A percentile compares a stretch with the other conserved stretches of the same genome.
phyloP scores from a whole-genome alignment of 352 stramenopile genomes.

The Globisporangium perplexum region DNA sequence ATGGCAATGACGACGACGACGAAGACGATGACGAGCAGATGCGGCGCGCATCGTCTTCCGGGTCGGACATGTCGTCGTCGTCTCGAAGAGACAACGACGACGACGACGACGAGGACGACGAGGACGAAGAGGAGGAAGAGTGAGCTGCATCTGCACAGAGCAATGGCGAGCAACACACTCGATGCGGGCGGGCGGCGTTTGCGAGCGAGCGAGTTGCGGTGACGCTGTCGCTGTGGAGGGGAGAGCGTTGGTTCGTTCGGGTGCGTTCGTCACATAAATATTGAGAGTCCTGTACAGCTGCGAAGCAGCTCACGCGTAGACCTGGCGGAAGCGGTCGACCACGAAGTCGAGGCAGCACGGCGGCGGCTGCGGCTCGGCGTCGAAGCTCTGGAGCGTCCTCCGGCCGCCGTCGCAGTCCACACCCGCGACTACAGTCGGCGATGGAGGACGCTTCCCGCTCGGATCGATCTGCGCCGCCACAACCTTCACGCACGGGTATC shows the following conservation, averaged over 20 bases:
- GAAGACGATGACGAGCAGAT: constrained; percentile 13
- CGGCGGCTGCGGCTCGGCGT: background rate
- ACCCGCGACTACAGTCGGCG: background rate
- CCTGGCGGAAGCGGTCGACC: constrained; percentile 1
- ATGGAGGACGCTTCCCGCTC: constrained; percentile 4
- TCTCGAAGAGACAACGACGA: constrained; percentile 26
- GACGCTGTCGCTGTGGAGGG: background rate
- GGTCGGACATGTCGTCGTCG: constrained; percentile 19
- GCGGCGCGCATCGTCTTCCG: constrained; percentile 20
- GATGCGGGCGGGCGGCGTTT: too few species aligned
- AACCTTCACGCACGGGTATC: constrained; percentile 24
- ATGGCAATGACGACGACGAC: constrained; percentile 9
- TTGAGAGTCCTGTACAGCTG: background rate
- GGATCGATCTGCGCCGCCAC: constrained; percentile 27
- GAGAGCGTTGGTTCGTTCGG: background rate
- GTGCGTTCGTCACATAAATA: background rate
- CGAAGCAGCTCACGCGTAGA: background rate
- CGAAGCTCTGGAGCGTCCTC: background rate
- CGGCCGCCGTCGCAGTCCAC: background rate
- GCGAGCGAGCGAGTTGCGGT: too few species aligned
- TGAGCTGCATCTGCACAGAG: background rate
- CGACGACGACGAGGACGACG: constrained; percentile 13
- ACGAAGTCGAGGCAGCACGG: constrained; percentile 1
- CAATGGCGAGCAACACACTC: background rate
- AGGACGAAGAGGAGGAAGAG: constrained; percentile 25